These are phyloP conservation scores for Phlegmacium glaucopus DNA, from an alignment of 768 basidiomycete species.

Conservation along the genomic window DNA sequence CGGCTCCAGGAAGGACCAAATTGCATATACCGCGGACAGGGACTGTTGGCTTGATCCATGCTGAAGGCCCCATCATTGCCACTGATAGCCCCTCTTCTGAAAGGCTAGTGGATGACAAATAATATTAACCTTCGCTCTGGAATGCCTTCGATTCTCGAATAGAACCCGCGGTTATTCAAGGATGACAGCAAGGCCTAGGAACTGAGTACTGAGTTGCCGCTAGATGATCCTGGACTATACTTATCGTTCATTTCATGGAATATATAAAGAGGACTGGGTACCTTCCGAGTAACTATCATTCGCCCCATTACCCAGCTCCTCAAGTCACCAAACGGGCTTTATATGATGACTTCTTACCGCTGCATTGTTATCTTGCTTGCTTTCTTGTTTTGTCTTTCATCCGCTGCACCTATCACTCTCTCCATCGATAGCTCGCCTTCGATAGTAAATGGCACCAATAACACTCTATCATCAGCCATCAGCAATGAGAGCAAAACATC, in stretches of 20 bases:
- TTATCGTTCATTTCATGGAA: background rate
- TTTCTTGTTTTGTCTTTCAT: slow-evolving; percentile 7
- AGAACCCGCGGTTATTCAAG: slow-evolving; percentile 16
- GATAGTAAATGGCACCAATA: background rate
- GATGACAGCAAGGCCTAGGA: background rate
- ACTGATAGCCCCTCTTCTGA: slow-evolving; percentile 11
- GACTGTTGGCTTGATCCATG: slow-evolving; percentile 2
- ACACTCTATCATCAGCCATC: background rate
- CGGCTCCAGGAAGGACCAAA: too few species aligned
- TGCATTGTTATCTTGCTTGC: slow-evolving; percentile 10
- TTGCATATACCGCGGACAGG: background rate
- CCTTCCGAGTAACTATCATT: slow-evolving; percentile 1
- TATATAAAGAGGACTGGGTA: slow-evolving; percentile 1
- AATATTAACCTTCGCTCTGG: slow-evolving; percentile 12
- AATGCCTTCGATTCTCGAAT: slow-evolving; percentile 15
- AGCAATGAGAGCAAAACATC: too few species aligned
- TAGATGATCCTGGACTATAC: background rate
- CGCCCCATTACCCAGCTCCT: background rate
- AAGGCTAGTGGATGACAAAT: slow-evolving; percentile 8
- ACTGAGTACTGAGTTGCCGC: background rate
- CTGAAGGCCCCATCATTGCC: slow-evolving; percentile 4
- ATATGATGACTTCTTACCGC: slow-evolving; percentile 11
- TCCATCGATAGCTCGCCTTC: background rate
- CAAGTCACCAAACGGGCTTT: background rate
- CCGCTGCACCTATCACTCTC: slow-evolving; percentile 12